phyloP scores from a whole-genome alignment of 208 protist species.

The Strigomonas culicis region DNA sequence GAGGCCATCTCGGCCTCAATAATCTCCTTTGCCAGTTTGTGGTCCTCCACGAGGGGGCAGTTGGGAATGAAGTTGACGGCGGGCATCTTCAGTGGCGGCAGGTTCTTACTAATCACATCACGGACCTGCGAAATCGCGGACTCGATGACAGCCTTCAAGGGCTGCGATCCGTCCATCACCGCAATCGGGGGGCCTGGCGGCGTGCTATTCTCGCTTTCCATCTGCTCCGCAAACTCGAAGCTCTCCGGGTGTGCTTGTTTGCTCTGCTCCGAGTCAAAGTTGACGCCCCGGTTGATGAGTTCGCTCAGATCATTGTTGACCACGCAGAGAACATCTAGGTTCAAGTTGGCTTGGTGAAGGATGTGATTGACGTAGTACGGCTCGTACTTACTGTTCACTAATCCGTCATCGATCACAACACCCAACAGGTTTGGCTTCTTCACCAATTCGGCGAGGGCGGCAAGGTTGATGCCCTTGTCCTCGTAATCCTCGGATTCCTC shows the following conservation, averaged over 20 bases:
- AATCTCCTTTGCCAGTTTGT: constrained; percentile 42
- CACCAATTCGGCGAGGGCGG: not conserved
- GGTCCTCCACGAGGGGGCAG: constrained; percentile 52
- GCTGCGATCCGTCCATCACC: constrained; percentile 44
- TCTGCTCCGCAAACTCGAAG: constrained; percentile 62
- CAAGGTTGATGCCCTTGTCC: not conserved
- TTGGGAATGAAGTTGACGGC: constrained; percentile 53
- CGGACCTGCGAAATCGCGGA: constrained; percentile 31
- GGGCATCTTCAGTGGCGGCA: constrained; percentile 37
- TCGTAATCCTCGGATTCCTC: not conserved
- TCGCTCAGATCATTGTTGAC: constrained; percentile 42
- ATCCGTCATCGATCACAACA: constrained; percentile 78
- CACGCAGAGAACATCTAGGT: constrained; percentile 58
- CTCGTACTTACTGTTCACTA: constrained; percentile 68
- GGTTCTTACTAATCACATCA: constrained; percentile 23
- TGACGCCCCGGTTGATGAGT: constrained; percentile 41
- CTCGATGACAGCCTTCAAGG: constrained; percentile 27
- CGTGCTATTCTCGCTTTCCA: constrained; percentile 23
- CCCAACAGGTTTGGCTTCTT: constrained; percentile 28
- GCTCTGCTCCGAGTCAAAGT: constrained; percentile 31
- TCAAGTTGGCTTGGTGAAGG: constrained; percentile 45
- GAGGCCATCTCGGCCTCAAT: constrained; percentile 36
- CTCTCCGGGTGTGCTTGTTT: constrained; percentile 66
- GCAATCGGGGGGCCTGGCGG: constrained; percentile 19
- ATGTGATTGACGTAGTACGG: constrained; percentile 67